Percentiles rank a stretch among this genome's conserved stretches.
phyloP scores from a whole-genome alignment of 73 alveolate species.

The Paramecium tetraurelia region DNA sequence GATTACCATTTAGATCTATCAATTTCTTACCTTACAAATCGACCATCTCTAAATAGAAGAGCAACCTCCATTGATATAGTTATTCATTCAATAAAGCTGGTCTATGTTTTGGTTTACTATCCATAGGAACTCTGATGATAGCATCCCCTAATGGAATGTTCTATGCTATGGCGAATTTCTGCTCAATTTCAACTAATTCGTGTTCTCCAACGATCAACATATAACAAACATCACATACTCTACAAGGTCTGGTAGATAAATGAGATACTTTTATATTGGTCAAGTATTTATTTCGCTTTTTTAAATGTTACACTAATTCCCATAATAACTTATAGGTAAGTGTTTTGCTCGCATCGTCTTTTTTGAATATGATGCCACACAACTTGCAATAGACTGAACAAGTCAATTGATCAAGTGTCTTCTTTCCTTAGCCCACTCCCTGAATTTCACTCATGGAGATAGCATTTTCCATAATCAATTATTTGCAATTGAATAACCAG shows the following conservation, averaged over 20 bases:
- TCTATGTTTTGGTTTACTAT: constrained; percentile 73
- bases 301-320: constrained; percentile 65
- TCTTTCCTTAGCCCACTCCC: constrained; percentile 52
- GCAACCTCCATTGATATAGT: constrained; percentile 87
- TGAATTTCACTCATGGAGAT: constrained; percentile 59
- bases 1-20: constrained; percentile 45
- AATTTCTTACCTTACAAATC: constrained; percentile 41
- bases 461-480: constrained; percentile 63
- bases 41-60: constrained; percentile 79
- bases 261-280: constrained; percentile 60
- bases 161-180: constrained; percentile 79
- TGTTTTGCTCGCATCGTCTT: constrained; percentile 58
- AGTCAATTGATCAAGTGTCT: constrained; percentile 51
- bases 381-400: constrained; percentile 64
- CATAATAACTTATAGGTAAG: constrained; percentile 59
- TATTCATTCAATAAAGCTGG: constrained; percentile 76
- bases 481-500: constrained; percentile 73
- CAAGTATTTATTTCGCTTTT: constrained; percentile 53
- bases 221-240: constrained; percentile 95
- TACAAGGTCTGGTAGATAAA: constrained; percentile 65
- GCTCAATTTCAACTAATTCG: constrained; percentile 93
- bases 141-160: constrained; percentile 88
- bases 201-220: constrained; percentile 94
- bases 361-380: constrained; percentile 58
- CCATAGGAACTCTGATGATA: constrained; percentile 72